Evolutionary conservation across 1,284 basidiomycete species (phyloP), one percentile per base, ranked within the genome.

Genomic region (Heliocybe sulcata): DNA sequence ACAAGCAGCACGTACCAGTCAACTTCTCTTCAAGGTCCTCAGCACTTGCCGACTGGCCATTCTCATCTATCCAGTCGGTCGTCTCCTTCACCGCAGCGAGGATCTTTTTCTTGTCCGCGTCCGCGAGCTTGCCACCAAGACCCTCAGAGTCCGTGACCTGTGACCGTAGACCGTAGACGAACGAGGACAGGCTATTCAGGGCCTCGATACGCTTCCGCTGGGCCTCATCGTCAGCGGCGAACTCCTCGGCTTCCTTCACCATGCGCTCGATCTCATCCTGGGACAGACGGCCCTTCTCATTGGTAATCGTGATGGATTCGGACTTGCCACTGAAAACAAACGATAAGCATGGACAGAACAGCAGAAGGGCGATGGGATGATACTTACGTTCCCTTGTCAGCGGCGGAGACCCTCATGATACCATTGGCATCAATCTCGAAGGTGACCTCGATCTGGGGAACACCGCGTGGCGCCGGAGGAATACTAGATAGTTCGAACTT

Each of bases 381-480:
- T 38, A 85, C 83, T 74, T 58, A 86, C 84, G 91, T 94, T 70
- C 89, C 93, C 87, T 94, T 96, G 73, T 95, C 94, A 51, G 82
- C 77, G 19, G 93, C 94, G 52, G 80, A 81, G 51, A 95, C 92
- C 71, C 88, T 92, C 83, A 94, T 84, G 67, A 92, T 93, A 80
- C 92, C 91, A 69, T 94, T 94, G 65, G 90, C 89, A 66, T 96
- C 93, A 69, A 96, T 90, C 77, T 96, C 93, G 69, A 96, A 96
- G 22, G 88, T 87, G 56, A 97, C 94, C 72, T 96, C 94, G 57
- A 96, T 94, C 64, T 96, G 94, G 64, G 93, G 94, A 52, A 95
- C 91, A 69, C 95, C 95, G 60, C 94, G 92, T 59, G 95, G 94
- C 1, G 95, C 91, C 38, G 94, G 94, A 20, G 95, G 95, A 60